phyloP scores from a whole-genome alignment of 768 basidiomycete genomes.

The Mycena vulgaris region DNA sequence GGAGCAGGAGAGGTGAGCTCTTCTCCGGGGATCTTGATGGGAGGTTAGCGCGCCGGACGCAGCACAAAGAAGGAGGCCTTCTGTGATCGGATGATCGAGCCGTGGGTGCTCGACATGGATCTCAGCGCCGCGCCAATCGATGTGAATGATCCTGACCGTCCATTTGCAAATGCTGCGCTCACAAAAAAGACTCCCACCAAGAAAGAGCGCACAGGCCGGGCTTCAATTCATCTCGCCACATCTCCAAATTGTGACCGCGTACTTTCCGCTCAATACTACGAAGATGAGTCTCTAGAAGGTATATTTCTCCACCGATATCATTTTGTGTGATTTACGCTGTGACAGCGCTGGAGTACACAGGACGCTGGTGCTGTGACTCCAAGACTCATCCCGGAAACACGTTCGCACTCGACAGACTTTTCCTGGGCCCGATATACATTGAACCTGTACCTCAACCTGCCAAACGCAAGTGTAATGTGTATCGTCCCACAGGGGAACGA shows the following conservation, averaged over 20 bases:
- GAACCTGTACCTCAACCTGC: neutral
- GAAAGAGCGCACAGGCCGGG: neutral
- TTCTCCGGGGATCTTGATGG: neutral
- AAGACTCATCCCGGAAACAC: neutral
- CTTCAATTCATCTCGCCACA: neutral
- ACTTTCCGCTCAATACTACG: neutral
- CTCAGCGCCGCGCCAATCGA: neutral
- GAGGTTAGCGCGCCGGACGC: slow-evolving; percentile 7
- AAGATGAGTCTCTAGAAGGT: neutral
- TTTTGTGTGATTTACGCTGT: neutral
- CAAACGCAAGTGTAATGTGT: neutral
- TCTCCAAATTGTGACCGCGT: neutral
- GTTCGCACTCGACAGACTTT: neutral
- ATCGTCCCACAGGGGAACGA: slow-evolving; percentile 34
- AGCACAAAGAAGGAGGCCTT: slow-evolving; percentile 1
- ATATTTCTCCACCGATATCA: neutral
- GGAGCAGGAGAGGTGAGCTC: slow-evolving; percentile 8
- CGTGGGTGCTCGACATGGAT: slow-evolving; percentile 11
- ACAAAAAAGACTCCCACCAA: slow-evolving; percentile 8
- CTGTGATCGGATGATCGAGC: slow-evolving; percentile 13
- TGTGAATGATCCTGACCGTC: neutral
- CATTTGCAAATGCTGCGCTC: neutral
- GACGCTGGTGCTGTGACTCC: slow-evolving; percentile 17
- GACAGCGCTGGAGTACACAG: neutral
- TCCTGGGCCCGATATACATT: slow-evolving; percentile 1